Base-by-base conservation (phyloP, 176 grass and related monocot genomes). In the Secale cereale region DNA sequence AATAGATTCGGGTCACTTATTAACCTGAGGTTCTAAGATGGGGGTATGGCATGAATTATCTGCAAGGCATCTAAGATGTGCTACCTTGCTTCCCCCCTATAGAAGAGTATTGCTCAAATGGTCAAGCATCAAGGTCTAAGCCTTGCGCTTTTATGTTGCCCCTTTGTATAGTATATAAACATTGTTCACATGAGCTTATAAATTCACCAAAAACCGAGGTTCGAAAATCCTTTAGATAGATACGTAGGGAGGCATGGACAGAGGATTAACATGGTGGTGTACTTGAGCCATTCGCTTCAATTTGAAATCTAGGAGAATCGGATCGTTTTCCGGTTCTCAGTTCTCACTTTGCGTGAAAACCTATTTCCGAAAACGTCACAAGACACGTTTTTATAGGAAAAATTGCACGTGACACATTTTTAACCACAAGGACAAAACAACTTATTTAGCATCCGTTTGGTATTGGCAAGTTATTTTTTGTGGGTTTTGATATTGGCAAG, bases 31-130 rank as follows among this genome's bases (percentile, higher is more conserved):
- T 45, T 45, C 41, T 45, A 45, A 45, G 41, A 45, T 45, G 41
- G 12, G 41, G 27, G 82, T 60, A 62, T 11, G 59, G 60, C 36
- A 31, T 77, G 77, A 65, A 54, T 26, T 72, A 65, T 43, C 70
- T 37, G 36, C 8, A 86, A 64, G 81, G 72, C 63, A 86, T 65
- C 83, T 77, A 71, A 81, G 64, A 90, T 45, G 66, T 40, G 30
- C 54, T 77, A n/a, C 7, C 46, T 46, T 33, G 5, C 20, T 30
- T 52, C 56, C 56, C 31, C 30, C 2, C 32, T 43, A 74, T 41
- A 82, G 63, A 59, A 43, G 25, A 62, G 70, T 3, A 32, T 6
- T 48, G 52, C 10, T 4, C 39, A 17, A 81, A 77, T 60, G 65
- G 16, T 23, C n/a, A 50, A 52, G 72, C 22, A 54, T 76, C 43